A percentile compares a stretch with the other conserved stretches of the same genome.
phyloP scores from a whole-genome alignment of 2,329 filamentous ascomycete genomes.

The Aureobasidium subglaciale region DNA sequence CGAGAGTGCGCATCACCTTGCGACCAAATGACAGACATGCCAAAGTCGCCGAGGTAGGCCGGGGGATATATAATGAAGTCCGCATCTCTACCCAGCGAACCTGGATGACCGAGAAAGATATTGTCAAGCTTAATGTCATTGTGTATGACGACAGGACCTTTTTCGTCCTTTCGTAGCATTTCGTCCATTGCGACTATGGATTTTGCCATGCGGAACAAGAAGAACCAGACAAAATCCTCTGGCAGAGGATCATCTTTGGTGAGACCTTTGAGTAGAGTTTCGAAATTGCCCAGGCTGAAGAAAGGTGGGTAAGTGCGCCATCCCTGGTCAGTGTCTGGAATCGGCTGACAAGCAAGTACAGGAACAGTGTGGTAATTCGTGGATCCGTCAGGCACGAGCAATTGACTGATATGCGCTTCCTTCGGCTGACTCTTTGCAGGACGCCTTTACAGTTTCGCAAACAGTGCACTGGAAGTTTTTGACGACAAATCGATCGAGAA shows the following conservation, averaged over 20 bases:
- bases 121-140: neutral
- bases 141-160: neutral
- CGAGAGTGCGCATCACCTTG: fast-evolving
- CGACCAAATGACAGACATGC: neutral
- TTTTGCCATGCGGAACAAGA: neutral
- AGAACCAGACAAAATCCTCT: neutral
- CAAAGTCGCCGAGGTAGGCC: conserved; percentile 1
- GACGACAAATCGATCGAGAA: neutral
- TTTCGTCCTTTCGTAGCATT: neutral
- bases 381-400: neutral
- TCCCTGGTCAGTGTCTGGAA: neutral
- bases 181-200: neutral
- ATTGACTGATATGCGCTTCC: neutral
- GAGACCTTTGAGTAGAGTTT: neutral
- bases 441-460: neutral
- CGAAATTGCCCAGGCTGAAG: neutral
- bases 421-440: neutral
- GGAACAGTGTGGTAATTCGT: neutral
- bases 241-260: neutral
- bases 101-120: neutral
- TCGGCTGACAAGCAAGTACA: neutral
- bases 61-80: neutral
- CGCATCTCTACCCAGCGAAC: neutral
- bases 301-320: neutral
- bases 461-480: neutral